Evolutionary conservation across 176 grass and related monocot species (phyloP), one percentile per base, ranked within the genome.

Genomic region (Alopecurus myosuroides): DNA sequence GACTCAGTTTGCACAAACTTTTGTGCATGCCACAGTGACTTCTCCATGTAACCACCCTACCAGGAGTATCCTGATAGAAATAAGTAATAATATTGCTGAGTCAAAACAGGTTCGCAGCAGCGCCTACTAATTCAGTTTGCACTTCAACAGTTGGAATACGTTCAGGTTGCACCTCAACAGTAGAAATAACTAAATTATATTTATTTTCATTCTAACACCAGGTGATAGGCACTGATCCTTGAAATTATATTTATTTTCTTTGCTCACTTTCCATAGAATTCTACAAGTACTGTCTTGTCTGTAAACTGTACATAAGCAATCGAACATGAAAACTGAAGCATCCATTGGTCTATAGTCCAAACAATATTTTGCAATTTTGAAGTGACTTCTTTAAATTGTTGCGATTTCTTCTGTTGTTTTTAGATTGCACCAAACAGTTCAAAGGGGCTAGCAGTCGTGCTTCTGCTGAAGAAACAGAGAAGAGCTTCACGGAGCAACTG

Each of bases 381-480:
- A 7, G 20, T 11, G 29, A 22, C 39, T 71, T 19, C 9, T 60
- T 60, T 55, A 68, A 61, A 49, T 69, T 5, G n/a, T 81, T 56
- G 3, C 35, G 19, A 9, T 42, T 65, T 22, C 81, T 52, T 69
- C 36, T 34, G 17, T 77, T 89, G 11, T 53, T 77, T 61, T 58
- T 78, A 92, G 91, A 98, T 68, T 98, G 91, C 87, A 83, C 89
- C 44, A 94, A 95, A 88, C 89, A 79, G 22, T 87, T 93, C 36
- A 86, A 82, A 34, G 76, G 65, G 31, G 85, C 81, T 45, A 84
- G 57, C 4, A 29, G 45, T 75, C 81, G 11, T 17, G 87, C 90
- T 13, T 76, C 85, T 65, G 48, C 77, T 78, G 93, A 95, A 79
- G 96, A 95, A 86, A 95, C 92, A 87, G 87, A 98, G 50, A 98